A percentile compares a stretch with the other conserved stretches of the same genome.
Evolutionary conservation across 1,284 basidiomycete genomes (phyloP).

Genomic region (Lentinula novae-zelandiae): DNA sequence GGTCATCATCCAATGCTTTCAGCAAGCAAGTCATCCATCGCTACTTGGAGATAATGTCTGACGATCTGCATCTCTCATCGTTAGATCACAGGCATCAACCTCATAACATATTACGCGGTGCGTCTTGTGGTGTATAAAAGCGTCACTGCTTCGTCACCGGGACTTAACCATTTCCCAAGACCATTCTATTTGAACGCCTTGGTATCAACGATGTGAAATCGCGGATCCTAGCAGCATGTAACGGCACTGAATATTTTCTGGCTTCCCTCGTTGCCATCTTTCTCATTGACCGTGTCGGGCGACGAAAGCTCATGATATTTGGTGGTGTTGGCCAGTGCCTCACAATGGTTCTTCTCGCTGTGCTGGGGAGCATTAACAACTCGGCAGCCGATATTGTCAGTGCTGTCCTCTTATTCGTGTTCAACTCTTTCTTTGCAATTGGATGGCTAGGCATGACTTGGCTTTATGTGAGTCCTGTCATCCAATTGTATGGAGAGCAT

Average conservation of each 20-base stretch:
- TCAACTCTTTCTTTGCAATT: conserved; percentile 66
- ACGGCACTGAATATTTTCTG: conserved; percentile 67
- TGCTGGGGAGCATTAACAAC: conserved; percentile 47
- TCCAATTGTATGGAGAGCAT: not conserved
- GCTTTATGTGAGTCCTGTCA: conserved; percentile 49
- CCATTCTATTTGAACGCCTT: conserved; percentile 55
- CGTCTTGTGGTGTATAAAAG: conserved; percentile 10
- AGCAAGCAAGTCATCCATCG: conserved; percentile 37
- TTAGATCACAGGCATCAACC: conserved; percentile 49
- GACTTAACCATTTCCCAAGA: conserved; percentile 28
- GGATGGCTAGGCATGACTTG: conserved; percentile 73
- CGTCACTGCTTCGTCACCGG: not conserved
- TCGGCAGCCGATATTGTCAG: conserved; percentile 48
- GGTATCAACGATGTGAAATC: conserved; percentile 59
- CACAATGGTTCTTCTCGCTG: conserved; percentile 60
- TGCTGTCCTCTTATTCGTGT: conserved; percentile 57
- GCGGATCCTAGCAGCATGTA: conserved; percentile 65
- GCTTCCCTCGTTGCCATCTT: conserved; percentile 52
- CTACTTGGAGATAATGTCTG: not conserved
- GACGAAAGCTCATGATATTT: conserved; percentile 61
- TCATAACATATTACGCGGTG: conserved; percentile 59
- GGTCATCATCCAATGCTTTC: conserved; percentile 64
- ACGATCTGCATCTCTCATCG: not conserved
- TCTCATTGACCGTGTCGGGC: conserved; percentile 55
- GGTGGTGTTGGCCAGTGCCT: conserved; percentile 53